Conservation (phyloP, 805 yeast genomes). For the Huiozyma naganishii region DNA sequence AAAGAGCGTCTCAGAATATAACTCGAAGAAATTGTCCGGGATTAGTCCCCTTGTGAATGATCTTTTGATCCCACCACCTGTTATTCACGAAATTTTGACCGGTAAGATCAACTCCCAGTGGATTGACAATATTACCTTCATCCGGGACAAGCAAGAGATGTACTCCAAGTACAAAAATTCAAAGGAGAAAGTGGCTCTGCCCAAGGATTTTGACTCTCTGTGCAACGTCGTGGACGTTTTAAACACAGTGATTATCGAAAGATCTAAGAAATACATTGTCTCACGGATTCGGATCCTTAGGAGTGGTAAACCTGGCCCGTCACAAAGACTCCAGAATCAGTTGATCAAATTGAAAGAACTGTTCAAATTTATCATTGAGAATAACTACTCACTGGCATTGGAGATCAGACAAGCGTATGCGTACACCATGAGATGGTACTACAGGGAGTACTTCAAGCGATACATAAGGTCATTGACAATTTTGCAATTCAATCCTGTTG, state of each 20-base stretch:
- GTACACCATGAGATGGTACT: constrained; percentile 91
- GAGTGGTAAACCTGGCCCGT: constrained; percentile 44
- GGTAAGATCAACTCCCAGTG: constrained; percentile 52
- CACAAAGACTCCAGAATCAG: constrained; percentile 64
- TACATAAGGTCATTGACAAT: constrained; percentile 65
- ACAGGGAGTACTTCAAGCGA: constrained; percentile 63
- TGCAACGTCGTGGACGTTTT: constrained; percentile 35
- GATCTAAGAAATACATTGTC: constrained; percentile 62
- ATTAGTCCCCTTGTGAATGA: constrained; percentile 72
- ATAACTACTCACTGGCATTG: constrained; percentile 51
- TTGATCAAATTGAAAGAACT: constrained; percentile 54
- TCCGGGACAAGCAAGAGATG: constrained; percentile 49
- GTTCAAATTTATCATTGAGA: constrained; percentile 42
- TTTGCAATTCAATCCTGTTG: constrained; percentile 45
- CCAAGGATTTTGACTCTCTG: constrained; percentile 20
- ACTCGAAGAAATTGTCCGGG: constrained; percentile 37
- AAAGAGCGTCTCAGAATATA: constrained; percentile 36
- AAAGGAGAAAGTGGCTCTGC: constrained; percentile 4
- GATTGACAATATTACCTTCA: constrained; percentile 51
- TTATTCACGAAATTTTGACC: constrained; percentile 45
- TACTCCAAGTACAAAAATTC: constrained; percentile 30
- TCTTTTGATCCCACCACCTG: constrained; percentile 62
- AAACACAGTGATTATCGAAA: constrained; percentile 54
- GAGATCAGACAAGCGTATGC: constrained; percentile 74
- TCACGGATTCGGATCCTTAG: constrained; percentile 58